phyloP scores from a whole-genome alignment of 345 rosid genomes.

The Microcos paniculata region DNA sequence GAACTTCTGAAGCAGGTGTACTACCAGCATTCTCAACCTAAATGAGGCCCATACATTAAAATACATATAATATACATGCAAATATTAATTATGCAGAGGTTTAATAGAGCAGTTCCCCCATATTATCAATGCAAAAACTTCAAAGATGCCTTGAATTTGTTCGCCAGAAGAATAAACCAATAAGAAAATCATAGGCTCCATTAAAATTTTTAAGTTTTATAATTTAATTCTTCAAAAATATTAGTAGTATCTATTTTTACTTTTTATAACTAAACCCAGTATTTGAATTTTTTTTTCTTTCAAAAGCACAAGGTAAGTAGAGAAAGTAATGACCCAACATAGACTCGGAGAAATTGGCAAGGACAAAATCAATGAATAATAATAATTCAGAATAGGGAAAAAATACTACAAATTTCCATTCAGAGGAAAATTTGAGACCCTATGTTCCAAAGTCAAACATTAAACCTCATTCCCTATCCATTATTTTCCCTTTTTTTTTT shows the following conservation, averaged over 20 bases:
- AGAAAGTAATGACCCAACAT: background rate
- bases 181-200: background rate
- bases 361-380: background rate
- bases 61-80: background rate
- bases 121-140: background rate
- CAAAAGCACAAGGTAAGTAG: background rate
- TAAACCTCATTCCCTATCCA: background rate
- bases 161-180: background rate
- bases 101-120: background rate
- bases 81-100: background rate
- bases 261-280: background rate
- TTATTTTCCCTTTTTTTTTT: background rate
- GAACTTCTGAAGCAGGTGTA: constrained; percentile 56
- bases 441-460: background rate
- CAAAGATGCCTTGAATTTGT: background rate
- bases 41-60: constrained; percentile 21
- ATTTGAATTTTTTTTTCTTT: background rate
- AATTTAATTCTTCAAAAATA: background rate
- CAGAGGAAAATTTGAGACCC: background rate
- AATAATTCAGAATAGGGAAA: background rate
- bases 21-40: constrained; percentile 84
- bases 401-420: background rate
- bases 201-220: background rate
- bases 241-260: no score
- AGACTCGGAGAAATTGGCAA: background rate